phyloP scores from a whole-genome alignment of 23 red algal species.

The Gracilariopsis chorda region DNA sequence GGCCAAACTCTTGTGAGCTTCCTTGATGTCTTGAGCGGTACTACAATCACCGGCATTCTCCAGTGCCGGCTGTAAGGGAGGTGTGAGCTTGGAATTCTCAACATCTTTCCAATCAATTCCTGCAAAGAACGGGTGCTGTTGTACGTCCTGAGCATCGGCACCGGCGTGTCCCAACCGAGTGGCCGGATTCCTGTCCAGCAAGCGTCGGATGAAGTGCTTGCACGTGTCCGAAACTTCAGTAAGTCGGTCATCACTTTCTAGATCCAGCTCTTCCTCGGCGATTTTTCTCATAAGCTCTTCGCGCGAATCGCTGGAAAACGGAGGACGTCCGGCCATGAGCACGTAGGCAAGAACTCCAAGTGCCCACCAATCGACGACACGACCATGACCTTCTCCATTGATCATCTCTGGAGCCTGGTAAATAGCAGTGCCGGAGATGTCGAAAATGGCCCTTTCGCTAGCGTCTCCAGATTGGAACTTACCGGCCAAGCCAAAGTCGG shows the following conservation, averaged over 20 bases:
- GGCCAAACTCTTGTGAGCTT: slow-evolving; percentile 42
- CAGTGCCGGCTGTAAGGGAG: slow-evolving; percentile 55
- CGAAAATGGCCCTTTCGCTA: slow-evolving; percentile 58
- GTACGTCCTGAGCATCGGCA: slow-evolving; percentile 70
- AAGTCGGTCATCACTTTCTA: slow-evolving; percentile 51
- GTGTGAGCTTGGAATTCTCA: slow-evolving; percentile 36
- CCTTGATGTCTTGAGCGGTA: not conserved
- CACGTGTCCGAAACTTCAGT: slow-evolving; percentile 1
- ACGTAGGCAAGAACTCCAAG: slow-evolving; percentile 90
- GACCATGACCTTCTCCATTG: slow-evolving; percentile 89
- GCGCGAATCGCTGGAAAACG: slow-evolving; percentile 78
- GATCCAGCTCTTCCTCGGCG: slow-evolving; percentile 48
- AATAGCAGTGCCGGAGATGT: slow-evolving; percentile 89
- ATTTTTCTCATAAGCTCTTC: slow-evolving; percentile 75
- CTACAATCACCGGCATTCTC: not conserved
- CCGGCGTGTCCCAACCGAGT: slow-evolving; percentile 68
- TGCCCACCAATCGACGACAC: slow-evolving; percentile 97
- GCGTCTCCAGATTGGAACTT: slow-evolving; percentile 50
- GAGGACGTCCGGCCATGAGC: slow-evolving; percentile 85
- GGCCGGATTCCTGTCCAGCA: slow-evolving; percentile 77
- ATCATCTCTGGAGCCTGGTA: slow-evolving; percentile 98
- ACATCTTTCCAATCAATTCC: slow-evolving; percentile 76
- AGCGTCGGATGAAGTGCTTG: slow-evolving; percentile 73
- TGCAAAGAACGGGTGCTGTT: slow-evolving; percentile 85
- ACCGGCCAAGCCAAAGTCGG: slow-evolving; percentile 97